Base-by-base conservation (phyloP, 805 yeast genomes). In the Scheffersomyces coipomensis region DNA sequence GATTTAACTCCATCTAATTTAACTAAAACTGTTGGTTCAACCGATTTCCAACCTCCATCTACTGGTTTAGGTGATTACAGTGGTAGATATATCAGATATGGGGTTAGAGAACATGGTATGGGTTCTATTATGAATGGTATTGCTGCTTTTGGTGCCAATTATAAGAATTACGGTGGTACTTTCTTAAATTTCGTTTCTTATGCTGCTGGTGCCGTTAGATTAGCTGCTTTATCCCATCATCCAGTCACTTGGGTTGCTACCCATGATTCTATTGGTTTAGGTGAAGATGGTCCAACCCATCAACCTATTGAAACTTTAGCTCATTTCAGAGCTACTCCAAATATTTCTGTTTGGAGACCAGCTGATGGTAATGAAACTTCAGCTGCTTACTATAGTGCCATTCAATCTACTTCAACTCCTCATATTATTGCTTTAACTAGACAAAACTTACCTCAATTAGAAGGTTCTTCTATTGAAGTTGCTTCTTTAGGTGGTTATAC, bases 41-140 rank as follows among this genome's bases (percentile, higher is more conserved):
- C 78, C 51, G 96, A 90, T 69, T 91, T 90, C 90, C 97, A 93
- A 79, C 87, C 93, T 40, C 87, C 88, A 40, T 59, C 79, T 40
- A 70, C 88, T 44, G 81, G 81, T 34, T 72, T 88, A 52, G 98
- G 98, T 68, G 81, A 81, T 60, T 90, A 84, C 76, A 48, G 81
- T 42, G 99, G 99, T 64, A 84, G 96, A 65, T 91, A 91, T 76
- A 76, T 91, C 69, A 85, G 97, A 75, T 91, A 84, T 67, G 99
- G 99, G 83, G 96, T 91, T 51, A 85, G 99, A 73, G 99, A 91
- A 78, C 98, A 93, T 72, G 97, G 88, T 68, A 89, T 91, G 97
- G 97, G 96, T 73, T 97, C 97, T 50, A 85, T 90, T 66, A 78
- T 90, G 81, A 91, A 93, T 73, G 99, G 99, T 84, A 85, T 91